phyloP scores from a whole-genome alignment of 495 filamentous ascomycete species.

The Rostrohypoxylon terebratum region DNA sequence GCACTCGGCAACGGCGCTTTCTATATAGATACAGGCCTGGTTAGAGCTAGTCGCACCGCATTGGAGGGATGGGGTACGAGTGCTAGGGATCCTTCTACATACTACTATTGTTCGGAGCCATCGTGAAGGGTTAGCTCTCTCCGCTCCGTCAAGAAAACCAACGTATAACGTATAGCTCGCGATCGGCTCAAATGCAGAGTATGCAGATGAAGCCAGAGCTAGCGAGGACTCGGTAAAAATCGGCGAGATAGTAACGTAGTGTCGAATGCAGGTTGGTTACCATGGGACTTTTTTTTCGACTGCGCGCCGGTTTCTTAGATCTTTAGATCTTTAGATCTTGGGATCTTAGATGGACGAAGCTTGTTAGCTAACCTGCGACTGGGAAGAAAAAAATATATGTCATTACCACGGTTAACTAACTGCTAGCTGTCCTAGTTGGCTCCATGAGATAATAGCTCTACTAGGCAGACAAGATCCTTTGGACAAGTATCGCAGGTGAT shows the following conservation, averaged over 20 bases:
- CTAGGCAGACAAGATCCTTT: neutral
- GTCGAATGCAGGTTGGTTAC: conserved; percentile 14
- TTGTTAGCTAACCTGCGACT: conserved; percentile 6
- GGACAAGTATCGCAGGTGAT: neutral
- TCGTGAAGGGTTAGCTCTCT: conserved; percentile 37
- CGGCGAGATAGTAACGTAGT: conserved; percentile 12
- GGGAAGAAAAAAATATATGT: conserved; percentile 7
- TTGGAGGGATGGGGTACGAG: neutral
- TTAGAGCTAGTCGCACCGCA: conserved; percentile 41
- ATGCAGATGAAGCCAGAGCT: neutral
- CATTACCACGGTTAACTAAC: conserved; percentile 19
- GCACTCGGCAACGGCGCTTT: conserved; percentile 65
- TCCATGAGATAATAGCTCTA: conserved; percentile 23
- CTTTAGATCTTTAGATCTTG: conserved; percentile 10
- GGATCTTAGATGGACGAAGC: neutral
- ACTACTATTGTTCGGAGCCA: conserved; percentile 61
- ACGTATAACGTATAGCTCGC: neutral
- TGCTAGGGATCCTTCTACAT: conserved; percentile 36
- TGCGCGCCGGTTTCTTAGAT: neutral
- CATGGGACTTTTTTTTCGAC: conserved; percentile 14
- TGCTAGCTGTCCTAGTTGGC: conserved; percentile 10
- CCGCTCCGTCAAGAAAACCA: conserved; percentile 1
- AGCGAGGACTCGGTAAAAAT: conserved; percentile 16
- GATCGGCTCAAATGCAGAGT: conserved; percentile 12
- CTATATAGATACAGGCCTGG: conserved; percentile 46